A percentile compares a stretch with the other conserved stretches of the same genome.
phyloP scores from a whole-genome alignment of 345 rosid genomes.

The Salix purpurea region DNA sequence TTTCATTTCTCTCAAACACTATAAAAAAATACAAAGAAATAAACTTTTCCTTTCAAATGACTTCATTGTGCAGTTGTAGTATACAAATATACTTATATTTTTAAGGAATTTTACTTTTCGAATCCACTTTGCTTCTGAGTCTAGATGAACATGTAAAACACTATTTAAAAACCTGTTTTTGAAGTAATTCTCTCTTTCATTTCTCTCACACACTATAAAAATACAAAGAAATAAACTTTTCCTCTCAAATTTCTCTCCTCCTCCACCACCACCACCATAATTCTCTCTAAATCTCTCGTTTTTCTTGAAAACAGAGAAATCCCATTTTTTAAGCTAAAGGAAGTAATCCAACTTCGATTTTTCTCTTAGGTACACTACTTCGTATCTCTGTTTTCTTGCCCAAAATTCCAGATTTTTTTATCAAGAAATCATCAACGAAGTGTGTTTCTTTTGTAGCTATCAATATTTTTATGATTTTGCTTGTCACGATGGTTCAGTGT shows the following conservation, averaged over 20 bases:
- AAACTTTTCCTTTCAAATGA: background rate
- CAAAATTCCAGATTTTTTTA: too few species aligned
- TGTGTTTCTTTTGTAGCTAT: too few species aligned
- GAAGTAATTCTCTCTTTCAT: slow-evolving; percentile 12
- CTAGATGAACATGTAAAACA: too few species aligned
- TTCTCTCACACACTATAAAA: background rate
- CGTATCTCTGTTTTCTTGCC: background rate
- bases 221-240: background rate
- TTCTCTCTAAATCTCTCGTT: background rate
- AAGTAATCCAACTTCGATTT: background rate
- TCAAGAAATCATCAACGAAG: too few species aligned
- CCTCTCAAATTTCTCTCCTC: background rate
- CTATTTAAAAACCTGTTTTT: too few species aligned
- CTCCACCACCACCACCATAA: background rate
- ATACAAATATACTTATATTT: too few species aligned
- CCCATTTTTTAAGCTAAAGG: background rate
- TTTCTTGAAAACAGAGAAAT: background rate
- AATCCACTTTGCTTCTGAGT: too few species aligned
- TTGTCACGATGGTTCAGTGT: background rate
- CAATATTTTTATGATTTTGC: background rate
- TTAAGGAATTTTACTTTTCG: too few species aligned
- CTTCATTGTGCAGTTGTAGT: too few species aligned
- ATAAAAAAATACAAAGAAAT: background rate
- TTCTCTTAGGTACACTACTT: background rate
- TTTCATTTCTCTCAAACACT: slow-evolving; percentile 7